These are phyloP conservation scores for Pythium periplocum DNA, from an alignment of 352 stramenopile genomes.

Conservation along the genomic window DNA sequence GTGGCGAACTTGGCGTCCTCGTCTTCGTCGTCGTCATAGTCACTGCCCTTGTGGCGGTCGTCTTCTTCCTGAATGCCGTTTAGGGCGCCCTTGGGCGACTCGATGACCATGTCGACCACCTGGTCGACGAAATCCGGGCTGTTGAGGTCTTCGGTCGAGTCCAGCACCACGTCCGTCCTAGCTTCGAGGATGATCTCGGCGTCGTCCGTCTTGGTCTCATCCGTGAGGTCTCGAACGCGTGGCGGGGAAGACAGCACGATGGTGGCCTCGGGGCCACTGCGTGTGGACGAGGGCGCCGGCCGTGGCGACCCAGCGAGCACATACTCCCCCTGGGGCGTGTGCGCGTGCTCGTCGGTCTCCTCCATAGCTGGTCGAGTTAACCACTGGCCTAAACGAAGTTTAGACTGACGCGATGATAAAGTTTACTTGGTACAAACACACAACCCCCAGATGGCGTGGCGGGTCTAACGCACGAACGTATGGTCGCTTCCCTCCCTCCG, in stretches of 20 bases:
- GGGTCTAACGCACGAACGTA: too few relatives aligned
- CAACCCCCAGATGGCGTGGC: too few relatives aligned
- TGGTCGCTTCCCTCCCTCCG: too few relatives aligned
- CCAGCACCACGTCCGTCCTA: too few relatives aligned
- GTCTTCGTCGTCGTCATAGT: conserved; percentile 7
- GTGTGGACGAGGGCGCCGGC: neutral
- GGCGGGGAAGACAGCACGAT: too few relatives aligned
- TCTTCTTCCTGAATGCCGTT: conserved; percentile 17
- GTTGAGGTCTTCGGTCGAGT: neutral
- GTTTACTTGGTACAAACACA: too few relatives aligned
- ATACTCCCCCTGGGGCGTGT: conserved; percentile 21
- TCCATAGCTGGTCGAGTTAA: conserved; percentile 1
- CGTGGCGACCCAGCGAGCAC: conserved; percentile 19
- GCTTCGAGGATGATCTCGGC: neutral
- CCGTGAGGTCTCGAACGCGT: too few relatives aligned
- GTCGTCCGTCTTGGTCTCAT: conserved; percentile 1
- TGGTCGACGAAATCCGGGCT: conserved; percentile 10
- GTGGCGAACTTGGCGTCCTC: conserved; percentile 24
- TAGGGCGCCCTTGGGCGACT: conserved; percentile 12
- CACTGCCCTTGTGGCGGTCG: conserved; percentile 8
- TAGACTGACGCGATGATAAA: too few relatives aligned
- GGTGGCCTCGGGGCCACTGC: too few relatives aligned
- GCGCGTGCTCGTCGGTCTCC: conserved; percentile 6
- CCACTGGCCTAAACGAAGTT: too few relatives aligned
- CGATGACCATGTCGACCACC: conserved; percentile 16